Percentiles rank a stretch among this genome's conserved stretches.
Evolutionary conservation across 2,329 filamentous ascomycete genomes (phyloP).

Genomic region (Nemania sp.): DNA sequence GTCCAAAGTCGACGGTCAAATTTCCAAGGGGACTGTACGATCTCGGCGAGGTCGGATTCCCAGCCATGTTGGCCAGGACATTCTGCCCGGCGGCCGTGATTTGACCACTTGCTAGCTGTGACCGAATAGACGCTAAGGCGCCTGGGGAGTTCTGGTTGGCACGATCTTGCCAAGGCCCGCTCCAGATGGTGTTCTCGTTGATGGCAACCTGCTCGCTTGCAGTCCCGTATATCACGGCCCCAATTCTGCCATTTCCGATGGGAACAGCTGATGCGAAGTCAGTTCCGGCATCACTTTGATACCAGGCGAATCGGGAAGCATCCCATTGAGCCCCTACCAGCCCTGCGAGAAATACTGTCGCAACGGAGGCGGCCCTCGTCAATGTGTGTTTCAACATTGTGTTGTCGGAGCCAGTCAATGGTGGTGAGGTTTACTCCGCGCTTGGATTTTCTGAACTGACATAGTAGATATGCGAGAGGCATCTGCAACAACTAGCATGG

Average conservation of each 20-base stretch:
- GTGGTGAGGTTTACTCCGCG: neutral
- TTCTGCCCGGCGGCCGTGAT: neutral
- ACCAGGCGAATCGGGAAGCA: neutral
- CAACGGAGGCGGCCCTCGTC: no score
- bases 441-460: neutral
- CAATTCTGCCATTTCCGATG: constrained; percentile 22
- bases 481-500: neutral
- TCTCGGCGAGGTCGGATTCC: neutral
- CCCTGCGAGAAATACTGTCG: neutral
- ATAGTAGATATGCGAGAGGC: neutral
- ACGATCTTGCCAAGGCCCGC: constrained; percentile 12
- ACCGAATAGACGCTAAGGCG: neutral
- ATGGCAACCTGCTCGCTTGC: neutral
- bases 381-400: neutral
- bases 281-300: neutral
- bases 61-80: neutral
- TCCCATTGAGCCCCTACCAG: neutral
- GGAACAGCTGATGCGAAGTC: constrained; percentile 3
- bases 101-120: neutral
- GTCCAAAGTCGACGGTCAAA: constrained; percentile 11
- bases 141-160: neutral
- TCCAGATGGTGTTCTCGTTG: constrained; percentile 18
- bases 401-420: neutral
- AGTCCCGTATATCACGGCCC: constrained; percentile 13
- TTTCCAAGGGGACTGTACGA: constrained; percentile 13